phyloP scores from a whole-genome alignment of 306 rosid genomes.

The Vigna nakashimae region DNA sequence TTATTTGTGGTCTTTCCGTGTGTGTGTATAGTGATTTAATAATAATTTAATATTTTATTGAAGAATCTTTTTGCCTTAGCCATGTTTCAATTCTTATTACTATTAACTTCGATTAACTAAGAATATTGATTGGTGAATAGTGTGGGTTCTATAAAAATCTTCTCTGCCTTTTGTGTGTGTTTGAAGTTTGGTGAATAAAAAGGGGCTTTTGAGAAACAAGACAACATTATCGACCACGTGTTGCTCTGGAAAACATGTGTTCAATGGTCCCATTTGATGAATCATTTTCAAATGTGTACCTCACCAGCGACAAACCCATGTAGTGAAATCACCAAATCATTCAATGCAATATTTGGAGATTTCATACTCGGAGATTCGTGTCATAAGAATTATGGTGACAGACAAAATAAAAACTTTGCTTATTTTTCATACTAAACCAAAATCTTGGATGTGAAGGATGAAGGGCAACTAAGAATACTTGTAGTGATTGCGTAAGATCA shows the following conservation, averaged over 20 bases:
- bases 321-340: slow-evolving; percentile 10
- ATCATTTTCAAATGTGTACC: slow-evolving; percentile 10
- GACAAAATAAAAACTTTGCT: background rate
- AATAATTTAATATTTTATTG: background rate
- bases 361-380: slow-evolving; percentile 8
- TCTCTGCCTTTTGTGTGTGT: background rate
- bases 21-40: no score
- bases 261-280: slow-evolving; percentile 37
- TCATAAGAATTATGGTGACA: background rate
- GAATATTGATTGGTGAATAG: background rate
- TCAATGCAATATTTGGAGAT: background rate
- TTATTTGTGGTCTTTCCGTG: no score
- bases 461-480: background rate
- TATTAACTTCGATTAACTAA: no score
- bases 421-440: background rate
- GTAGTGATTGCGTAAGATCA: slow-evolving; percentile 20
- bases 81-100: background rate
- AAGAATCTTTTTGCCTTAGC: background rate
- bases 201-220: slow-evolving; percentile 20
- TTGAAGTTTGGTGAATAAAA: background rate
- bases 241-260: slow-evolving; percentile 32
- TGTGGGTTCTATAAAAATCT: background rate
- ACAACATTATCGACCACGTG: slow-evolving; percentile 44
- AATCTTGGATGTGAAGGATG: background rate
- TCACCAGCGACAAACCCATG: slow-evolving; percentile 9